Base-by-base conservation (phyloP, 805 yeast species). In the Sungouiella blattae region DNA sequence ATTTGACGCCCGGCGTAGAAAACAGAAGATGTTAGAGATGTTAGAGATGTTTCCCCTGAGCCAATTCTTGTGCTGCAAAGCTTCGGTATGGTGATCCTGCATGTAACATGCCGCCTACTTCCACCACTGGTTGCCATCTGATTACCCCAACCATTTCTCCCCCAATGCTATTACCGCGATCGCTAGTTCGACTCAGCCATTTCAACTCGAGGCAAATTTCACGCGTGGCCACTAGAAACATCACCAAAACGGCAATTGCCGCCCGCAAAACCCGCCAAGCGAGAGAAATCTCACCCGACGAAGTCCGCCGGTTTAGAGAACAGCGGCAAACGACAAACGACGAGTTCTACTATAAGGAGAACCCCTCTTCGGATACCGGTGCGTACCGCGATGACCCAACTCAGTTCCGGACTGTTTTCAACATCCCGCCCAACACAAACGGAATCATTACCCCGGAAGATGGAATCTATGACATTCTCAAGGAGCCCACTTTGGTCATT, bases 401-500 rank as follows among this genome's bases (percentile, higher is more conserved):
- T n/a, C 54, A 50, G 18, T 37, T 49, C 40, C 57, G 59, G 17
- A 54, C 65, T 6, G 60, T 60, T 8, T 64, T 62, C 33, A 48
- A 48, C 18, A 44, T 53, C 11, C 68, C 69, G 5, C 67, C 73
- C 18, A 69, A 69, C 55, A 50, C 67, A 6, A 66, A 68, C 25
- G 83, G 81, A 1, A 50, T 78, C 14, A 71, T 82, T 16, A 71
- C 75, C 3, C 64, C 65, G 4, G 57, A 69, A 8, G 87, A 83
- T 52, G 80, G 83, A 0, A 70, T 83, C 15, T 73, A 77, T 18
- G 66, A 70, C 28, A 64, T 89, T 5, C 61, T 91, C 26, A 72
- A 73, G 27, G 87, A 87, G 49, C 97, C 97, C 1, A 83, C 91
- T 4, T 58, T 91, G 14, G 87, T 91, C 1, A 77, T 93, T 30